Percentiles rank a stretch among this genome's conserved stretches.
Evolutionary conservation across 768 basidiomycete genomes (phyloP).

Genomic region (Kwoniella sp.): DNA sequence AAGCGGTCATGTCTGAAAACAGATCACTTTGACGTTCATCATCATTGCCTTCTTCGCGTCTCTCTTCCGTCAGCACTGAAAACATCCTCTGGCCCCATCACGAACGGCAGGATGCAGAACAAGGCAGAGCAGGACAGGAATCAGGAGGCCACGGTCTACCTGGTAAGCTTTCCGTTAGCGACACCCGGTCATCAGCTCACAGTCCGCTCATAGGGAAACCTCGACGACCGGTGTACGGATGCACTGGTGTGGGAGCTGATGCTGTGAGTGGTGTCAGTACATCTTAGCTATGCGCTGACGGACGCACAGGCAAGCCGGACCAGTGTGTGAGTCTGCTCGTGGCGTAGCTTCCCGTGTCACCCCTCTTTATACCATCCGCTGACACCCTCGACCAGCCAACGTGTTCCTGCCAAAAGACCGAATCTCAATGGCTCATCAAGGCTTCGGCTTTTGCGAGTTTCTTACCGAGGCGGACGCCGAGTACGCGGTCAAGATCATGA

Average conservation of each 20-base stretch:
- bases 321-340: conserved; percentile 68
- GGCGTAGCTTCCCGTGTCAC: not conserved
- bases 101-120: conserved; percentile 32
- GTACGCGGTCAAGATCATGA: conserved; percentile 99
- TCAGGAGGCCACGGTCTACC: conserved; percentile 84
- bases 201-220: conserved; percentile 66
- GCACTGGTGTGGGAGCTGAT: conserved; percentile 97
- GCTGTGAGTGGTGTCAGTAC: conserved; percentile 61
- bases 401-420: conserved; percentile 98
- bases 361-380: not conserved
- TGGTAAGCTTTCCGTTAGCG: conserved; percentile 53
- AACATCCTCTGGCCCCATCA: too few species aligned
- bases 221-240: conserved; percentile 91
- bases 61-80: too few species aligned
- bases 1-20: too few species aligned
- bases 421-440: conserved; percentile 96
- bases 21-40: too few species aligned
- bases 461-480: conserved; percentile 98
- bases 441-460: conserved; percentile 99
- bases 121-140: conserved; percentile 67
- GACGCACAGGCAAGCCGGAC: conserved; percentile 80
- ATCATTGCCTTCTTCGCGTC: too few species aligned
- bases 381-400: too few species aligned
- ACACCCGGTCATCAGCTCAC: not conserved
- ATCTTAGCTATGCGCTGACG: too few species aligned